These are phyloP conservation scores for Phytophthora palmivora DNA, from an alignment of 352 stramenopile genomes.

Conservation along the genomic window DNA sequence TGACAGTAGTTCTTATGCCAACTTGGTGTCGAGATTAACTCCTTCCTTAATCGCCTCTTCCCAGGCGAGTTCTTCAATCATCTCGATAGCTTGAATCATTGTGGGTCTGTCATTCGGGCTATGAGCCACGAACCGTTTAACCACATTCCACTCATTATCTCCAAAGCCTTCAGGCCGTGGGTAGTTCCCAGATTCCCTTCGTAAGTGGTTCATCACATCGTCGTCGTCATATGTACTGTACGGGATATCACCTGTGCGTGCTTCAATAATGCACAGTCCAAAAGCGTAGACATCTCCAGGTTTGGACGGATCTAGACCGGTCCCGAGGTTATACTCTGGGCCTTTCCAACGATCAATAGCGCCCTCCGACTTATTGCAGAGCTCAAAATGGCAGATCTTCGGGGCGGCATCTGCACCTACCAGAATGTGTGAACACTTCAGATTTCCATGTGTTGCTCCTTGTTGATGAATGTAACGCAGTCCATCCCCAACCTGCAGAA, in stretches of 20 bases:
- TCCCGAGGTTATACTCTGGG: conserved; percentile 27
- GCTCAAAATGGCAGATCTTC: conserved; percentile 34
- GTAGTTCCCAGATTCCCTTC: conserved; percentile 6
- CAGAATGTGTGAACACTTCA: conserved; percentile 36
- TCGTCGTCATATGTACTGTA: conserved; percentile 29
- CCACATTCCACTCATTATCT: conserved; percentile 36
- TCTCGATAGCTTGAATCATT: conserved; percentile 28
- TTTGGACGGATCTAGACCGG: conserved; percentile 19
- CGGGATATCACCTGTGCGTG: conserved; percentile 22
- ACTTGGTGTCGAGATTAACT: neutral
- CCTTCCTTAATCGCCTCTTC: conserved; percentile 23
- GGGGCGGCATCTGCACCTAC: conserved; percentile 15
- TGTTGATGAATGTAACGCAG: conserved; percentile 29
- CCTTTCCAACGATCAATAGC: conserved; percentile 32
- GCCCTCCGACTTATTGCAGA: conserved; percentile 13
- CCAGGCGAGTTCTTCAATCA: conserved; percentile 29
- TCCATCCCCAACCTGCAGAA: conserved; percentile 27
- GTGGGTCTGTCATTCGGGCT: conserved; percentile 21
- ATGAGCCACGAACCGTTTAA: conserved; percentile 26
- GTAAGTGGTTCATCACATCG: conserved; percentile 11
- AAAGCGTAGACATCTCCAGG: conserved; percentile 33
- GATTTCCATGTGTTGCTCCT: conserved; percentile 18
- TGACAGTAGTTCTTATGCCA: neutral
- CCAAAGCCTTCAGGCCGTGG: conserved; percentile 26
- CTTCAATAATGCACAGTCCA: conserved; percentile 38